Base-by-base conservation (phyloP, 441 rosid genomes). In the Arabidopsis lyrata region DNA sequence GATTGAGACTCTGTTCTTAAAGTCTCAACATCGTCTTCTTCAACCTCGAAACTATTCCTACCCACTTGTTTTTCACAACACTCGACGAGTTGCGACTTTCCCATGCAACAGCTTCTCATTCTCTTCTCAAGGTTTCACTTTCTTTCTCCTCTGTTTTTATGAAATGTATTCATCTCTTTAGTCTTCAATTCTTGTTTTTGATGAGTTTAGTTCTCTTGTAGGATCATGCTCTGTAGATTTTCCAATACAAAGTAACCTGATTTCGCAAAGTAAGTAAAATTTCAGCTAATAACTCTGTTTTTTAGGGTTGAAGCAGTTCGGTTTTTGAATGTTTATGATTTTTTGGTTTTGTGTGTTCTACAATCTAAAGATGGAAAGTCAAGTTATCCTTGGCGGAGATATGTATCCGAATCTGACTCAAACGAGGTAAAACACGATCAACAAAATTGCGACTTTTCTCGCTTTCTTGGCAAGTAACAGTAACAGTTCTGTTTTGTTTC, bases 401-500 rank as follows among this genome's bases (percentile, higher is more conserved):
- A 68, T 53, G 65, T 68, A 16, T 62, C 74, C 0, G 53, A 62
- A 54, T 68, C 70, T 36, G 79, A 75, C 13, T 27, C 70, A 62
- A 48, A 56, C 31, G 75, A 75, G 68, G 74, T 75, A 52, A 74
- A 67, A 60, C 61, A 74, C 2, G 29, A 56, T 39, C 35, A 59
- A 31, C 39, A 8, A 45, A 31, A 55, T 16, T 45, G 1, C 6
- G 7, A 8, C 24, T 0, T 20, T 3, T 44, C 32, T 68, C 0
- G 63, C 72, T 68, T 69, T 36, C 53, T 68, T 68, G 50, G 49
- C 74, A 75, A 53, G 74, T 61, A 68, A 68, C 69, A 53, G 74
- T 61, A 68, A 68, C 69, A 53, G n/a, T 27, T 13, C 13, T 68
- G 58, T 62, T 75, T 75, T 20, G 56, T 78, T 80, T 63, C 82